Evolutionary conservation across 2,329 filamentous ascomycete genomes (phyloP), one percentile per base, ranked within the genome.

Genomic region (Claviceps pazoutovae): DNA sequence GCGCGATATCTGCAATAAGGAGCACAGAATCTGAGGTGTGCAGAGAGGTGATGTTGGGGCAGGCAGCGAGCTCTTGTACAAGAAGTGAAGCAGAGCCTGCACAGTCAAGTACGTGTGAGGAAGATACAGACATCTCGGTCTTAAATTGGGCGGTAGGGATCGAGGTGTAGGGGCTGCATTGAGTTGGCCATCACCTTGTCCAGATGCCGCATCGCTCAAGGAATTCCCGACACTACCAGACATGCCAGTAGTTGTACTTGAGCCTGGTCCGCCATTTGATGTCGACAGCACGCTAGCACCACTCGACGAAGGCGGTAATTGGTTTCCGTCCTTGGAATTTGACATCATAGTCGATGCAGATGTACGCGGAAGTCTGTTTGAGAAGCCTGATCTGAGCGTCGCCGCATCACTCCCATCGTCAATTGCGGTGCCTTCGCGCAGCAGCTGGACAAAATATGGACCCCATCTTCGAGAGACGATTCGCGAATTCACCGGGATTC

Each of bases 1-100:
- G 4, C 93, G 82, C 0, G 93, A 87, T 52, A 98, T 82, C 66
- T 98, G 93, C 7, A 98, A 77, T 5, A 98, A 78, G 8, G 91
- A 96, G 71, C 93, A 98, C 45, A 97, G 80, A 21, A 96, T 95
- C 60, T 97, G 93, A 0, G 93, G 91, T 0, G 89, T 95, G 64
- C 90, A 95, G 36, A 96, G 78, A 1, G 82, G 78, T 5, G 87
- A 89, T 11, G 79, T 79, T 0, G 82, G 78, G 0, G 85, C 74
- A 0, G 93, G 91, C 1, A 98, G 78, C 0, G 87, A 84, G 34
- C 88, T 95, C 0, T 91, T 96, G 67, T 98, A 98, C 9, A 98
- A 75, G 63, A 86, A 98, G 67, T 96, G 86, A 30, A 97, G 80
- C 21, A 98, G 78, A 0, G 93, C 86, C 64, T 95, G 87, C 19